Conservation (phyloP, 2,329 filamentous ascomycete genomes). For the Fusarium nanum region DNA sequence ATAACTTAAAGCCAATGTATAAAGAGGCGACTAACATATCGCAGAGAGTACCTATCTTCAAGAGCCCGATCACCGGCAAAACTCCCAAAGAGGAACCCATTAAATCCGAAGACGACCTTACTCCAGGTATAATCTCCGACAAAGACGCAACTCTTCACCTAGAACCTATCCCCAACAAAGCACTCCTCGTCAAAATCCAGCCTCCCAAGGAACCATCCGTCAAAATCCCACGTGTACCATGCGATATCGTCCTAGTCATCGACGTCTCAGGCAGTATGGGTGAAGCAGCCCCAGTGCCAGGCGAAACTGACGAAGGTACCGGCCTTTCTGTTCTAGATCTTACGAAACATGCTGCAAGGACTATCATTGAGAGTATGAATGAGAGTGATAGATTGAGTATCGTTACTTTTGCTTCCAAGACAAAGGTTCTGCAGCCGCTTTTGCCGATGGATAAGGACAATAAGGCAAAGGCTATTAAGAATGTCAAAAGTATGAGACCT, state of each 20-base stretch:
- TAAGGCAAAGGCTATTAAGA: conserved; percentile 57
- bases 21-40: neutral
- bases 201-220: conserved; percentile 55
- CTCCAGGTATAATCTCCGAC: neutral
- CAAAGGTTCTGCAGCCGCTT: conserved; percentile 59
- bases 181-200: conserved; percentile 59
- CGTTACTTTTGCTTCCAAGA: conserved; percentile 62
- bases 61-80: neutral
- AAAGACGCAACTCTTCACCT: conserved; percentile 49
- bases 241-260: conserved; percentile 71
- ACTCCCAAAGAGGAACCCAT: neutral
- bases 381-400: conserved; percentile 67
- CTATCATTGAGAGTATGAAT: conserved; percentile 67
- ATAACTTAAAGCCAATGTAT: too few species aligned
- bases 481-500: conserved; percentile 57
- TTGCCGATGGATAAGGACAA: conserved; percentile 59
- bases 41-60: conserved; percentile 38
- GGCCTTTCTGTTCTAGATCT: conserved; percentile 69
- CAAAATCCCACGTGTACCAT: conserved; percentile 58
- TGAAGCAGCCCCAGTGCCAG: conserved; percentile 59
- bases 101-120: neutral
- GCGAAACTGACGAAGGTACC: conserved; percentile 58
- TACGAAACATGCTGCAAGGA: conserved; percentile 68
- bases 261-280: conserved; percentile 71
- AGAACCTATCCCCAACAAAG: conserved; percentile 53